phyloP scores from a whole-genome alignment of 306 rosid genomes.

The Rosa rugosa region DNA sequence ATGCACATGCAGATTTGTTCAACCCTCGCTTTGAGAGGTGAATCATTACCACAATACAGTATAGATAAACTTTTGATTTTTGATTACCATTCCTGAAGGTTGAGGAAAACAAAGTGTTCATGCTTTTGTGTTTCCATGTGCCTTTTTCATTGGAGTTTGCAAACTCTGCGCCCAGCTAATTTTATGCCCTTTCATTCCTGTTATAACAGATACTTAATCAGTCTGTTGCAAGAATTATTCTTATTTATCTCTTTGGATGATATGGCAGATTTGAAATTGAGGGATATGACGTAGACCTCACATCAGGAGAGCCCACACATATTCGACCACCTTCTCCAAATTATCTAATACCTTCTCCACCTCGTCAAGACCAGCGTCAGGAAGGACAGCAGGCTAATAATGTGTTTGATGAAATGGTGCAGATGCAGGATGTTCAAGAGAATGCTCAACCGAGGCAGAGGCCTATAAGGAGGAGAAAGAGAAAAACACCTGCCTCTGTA shows the following conservation, averaged over 20 bases:
- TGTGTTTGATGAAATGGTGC: not conserved
- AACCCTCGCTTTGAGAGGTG: constrained; percentile 68
- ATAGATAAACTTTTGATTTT: not conserved
- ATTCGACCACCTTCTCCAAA: constrained; percentile 21
- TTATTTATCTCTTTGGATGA: constrained; percentile 8
- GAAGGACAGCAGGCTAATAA: constrained; percentile 35
- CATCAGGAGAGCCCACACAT: constrained; percentile 48
- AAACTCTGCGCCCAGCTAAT: not conserved
- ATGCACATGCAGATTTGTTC: constrained; percentile 34
- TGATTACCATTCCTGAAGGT: not conserved
- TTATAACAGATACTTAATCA: not conserved
- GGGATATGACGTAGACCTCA: constrained; percentile 49
- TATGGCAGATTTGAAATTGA: constrained; percentile 71
- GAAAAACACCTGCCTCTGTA: constrained; percentile 27
- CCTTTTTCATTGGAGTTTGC: not conserved
- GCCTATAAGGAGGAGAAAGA: constrained; percentile 49
- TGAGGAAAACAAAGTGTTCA: not conserved
- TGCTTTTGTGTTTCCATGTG: not conserved
- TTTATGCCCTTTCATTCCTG: not conserved
- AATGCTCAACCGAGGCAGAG: constrained; percentile 40
- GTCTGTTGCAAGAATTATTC: constrained; percentile 7
- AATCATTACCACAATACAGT: not conserved
- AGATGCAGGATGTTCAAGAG: constrained; percentile 45
- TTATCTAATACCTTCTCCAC: constrained; percentile 52
- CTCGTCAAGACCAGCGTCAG: constrained; percentile 41